Conservation (phyloP, 176 grass and related monocot species). For the maize (Zea mays) region DNA sequence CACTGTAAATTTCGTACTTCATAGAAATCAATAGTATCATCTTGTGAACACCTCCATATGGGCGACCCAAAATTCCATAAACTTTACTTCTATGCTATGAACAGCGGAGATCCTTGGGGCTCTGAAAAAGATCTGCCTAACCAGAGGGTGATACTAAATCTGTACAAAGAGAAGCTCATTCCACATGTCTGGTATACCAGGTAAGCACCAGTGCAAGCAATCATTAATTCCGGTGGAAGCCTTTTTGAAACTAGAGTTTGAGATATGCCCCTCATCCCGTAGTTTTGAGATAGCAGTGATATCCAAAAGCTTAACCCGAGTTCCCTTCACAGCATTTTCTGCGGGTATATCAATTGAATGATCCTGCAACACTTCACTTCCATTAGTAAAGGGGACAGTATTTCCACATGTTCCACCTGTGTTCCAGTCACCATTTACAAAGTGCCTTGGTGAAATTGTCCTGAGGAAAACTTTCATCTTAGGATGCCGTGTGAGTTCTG, state of each 20-base stretch:
- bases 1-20: not conserved
- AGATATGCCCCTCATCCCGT: slow-evolving; percentile 89
- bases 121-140: slow-evolving; percentile 19
- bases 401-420: slow-evolving; percentile 94
- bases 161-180: slow-evolving; percentile 95
- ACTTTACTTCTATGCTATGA: slow-evolving; percentile 12
- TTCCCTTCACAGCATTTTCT: slow-evolving; percentile 71
- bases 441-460: slow-evolving; percentile 91
- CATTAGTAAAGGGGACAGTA: slow-evolving; percentile 61
- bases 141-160: slow-evolving; percentile 48
- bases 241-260: slow-evolving; percentile 73
- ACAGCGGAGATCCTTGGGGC: not conserved
- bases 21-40: slow-evolving; percentile 18
- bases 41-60: slow-evolving; percentile 12
- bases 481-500: slow-evolving; percentile 50
- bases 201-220: slow-evolving; percentile 99
- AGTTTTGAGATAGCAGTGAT: slow-evolving; percentile 79
- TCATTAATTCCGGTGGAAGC: slow-evolving; percentile 56
- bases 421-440: slow-evolving; percentile 96
- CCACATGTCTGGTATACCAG: slow-evolving; percentile 90
- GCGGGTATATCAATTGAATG: slow-evolving; percentile 63
- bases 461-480: slow-evolving; percentile 76
- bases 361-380: slow-evolving; percentile 68
- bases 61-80: slow-evolving; percentile 20
- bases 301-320: slow-evolving; percentile 75